A percentile compares a stretch with the other conserved stretches of the same genome.
Evolutionary conservation across 2,329 filamentous ascomycete species (phyloP).

Genomic region (Aureobasidium sp.): DNA sequence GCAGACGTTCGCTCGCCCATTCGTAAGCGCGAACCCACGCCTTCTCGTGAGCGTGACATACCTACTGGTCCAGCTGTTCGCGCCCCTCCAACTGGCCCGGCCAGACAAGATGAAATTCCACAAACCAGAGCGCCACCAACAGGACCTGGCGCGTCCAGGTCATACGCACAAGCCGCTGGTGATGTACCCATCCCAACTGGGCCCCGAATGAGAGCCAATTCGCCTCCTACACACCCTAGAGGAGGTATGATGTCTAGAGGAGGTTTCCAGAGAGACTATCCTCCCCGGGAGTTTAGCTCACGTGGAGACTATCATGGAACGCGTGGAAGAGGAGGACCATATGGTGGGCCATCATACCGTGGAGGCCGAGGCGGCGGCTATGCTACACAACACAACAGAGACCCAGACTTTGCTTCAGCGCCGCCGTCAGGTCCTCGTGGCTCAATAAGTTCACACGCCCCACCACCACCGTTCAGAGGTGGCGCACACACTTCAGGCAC

Average conservation of each 20-base stretch:
- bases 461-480: conserved; percentile 33
- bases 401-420: conserved; percentile 12
- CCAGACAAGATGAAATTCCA: conserved; percentile 15
- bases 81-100: conserved; percentile 27
- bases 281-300: conserved; percentile 10
- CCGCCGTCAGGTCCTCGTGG: conserved; percentile 29
- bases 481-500: conserved; percentile 38
- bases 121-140: conserved; percentile 19
- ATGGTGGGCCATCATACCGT: conserved; percentile 23
- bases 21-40: conserved; percentile 32
- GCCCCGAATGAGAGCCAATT: conserved; percentile 9
- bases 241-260: conserved; percentile 7
- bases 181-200: conserved; percentile 12
- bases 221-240: conserved; percentile 13
- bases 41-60: conserved; percentile 19
- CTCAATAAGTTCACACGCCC: conserved; percentile 20
- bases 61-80: conserved; percentile 24
- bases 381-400: conserved; percentile 16
- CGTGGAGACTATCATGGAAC: conserved; percentile 19
- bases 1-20: conserved; percentile 25
- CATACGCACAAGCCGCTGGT: not conserved
- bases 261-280: conserved; percentile 8
- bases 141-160: conserved; percentile 3
- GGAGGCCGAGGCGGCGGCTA: conserved; percentile 25
- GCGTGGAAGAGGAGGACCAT: conserved; percentile 16